Evolutionary conservation across 305 asterid species (phyloP).

Genomic region (Nicotiana rustica): DNA sequence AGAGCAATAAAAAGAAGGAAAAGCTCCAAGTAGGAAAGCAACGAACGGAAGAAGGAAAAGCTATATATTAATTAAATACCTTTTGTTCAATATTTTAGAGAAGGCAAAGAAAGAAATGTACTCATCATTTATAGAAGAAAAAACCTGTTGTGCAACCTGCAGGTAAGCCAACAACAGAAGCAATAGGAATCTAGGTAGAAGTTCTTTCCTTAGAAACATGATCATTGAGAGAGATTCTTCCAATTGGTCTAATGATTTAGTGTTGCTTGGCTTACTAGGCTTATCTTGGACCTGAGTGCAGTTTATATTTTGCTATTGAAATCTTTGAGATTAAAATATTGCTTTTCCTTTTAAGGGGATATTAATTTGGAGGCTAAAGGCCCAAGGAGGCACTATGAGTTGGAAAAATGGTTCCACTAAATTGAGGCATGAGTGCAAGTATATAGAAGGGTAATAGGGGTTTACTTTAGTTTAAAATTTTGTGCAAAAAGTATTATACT

Average conservation of each 20-base stretch:
- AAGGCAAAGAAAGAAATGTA: neutral
- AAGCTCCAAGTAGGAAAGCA: neutral
- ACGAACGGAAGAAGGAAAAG: neutral
- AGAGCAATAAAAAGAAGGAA: neutral
- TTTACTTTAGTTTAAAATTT: no score
- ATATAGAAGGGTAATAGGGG: no score
- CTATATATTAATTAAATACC: neutral
- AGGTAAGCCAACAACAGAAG: neutral
- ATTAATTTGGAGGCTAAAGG: no score
- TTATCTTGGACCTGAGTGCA: slow-evolving; percentile 10
- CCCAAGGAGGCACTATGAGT: no score
- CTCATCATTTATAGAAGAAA: neutral
- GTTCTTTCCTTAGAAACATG: slow-evolving; percentile 20
- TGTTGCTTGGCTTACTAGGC: neutral
- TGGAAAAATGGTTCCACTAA: no score
- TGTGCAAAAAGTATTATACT: no score
- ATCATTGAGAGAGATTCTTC: slow-evolving; percentile 14
- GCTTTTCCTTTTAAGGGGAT: no score
- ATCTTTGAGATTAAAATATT: neutral
- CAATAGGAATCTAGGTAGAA: neutral
- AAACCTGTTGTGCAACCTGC: neutral
- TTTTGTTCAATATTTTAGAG: neutral
- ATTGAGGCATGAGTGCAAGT: no score
- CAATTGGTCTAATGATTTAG: neutral
- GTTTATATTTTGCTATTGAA: neutral